A percentile compares a stretch with the other conserved stretches of the same genome.
phyloP scores from a whole-genome alignment of 441 rosid species.

The Euphorbia celastroides region DNA sequence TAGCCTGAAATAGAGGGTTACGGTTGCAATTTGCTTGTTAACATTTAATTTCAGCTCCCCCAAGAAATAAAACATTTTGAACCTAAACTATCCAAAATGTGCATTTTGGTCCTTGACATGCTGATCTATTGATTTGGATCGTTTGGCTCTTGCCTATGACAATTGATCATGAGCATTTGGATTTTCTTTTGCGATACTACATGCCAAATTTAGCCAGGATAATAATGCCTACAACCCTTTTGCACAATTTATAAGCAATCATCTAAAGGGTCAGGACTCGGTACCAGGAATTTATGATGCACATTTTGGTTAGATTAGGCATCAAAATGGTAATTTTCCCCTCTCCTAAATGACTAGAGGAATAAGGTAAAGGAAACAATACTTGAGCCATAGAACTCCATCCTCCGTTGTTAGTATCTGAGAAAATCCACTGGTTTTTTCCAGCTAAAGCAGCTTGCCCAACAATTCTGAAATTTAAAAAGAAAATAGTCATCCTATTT shows the following conservation, averaged over 20 bases:
- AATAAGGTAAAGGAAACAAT: slow-evolving; percentile 11
- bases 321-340: neutral
- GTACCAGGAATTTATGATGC: neutral
- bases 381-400: slow-evolving; percentile 39
- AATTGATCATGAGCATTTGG: no score
- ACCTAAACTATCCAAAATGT: neutral
- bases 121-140: no score
- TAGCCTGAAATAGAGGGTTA: no score
- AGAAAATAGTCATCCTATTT: slow-evolving; percentile 5
- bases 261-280: no score
- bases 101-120: neutral
- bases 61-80: no score
- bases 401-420: slow-evolving; percentile 33
- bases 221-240: no score
- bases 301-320: neutral
- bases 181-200: no score
- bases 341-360: neutral
- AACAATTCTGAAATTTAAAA: slow-evolving; percentile 42
- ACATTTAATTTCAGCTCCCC: no score
- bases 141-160: no score
- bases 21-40: no score
- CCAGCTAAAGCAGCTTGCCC: slow-evolving; percentile 72
- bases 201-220: no score
- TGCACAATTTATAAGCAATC: no score
- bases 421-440: slow-evolving; percentile 60